These are phyloP conservation scores for Magnaporthiopsis incrustans DNA, from an alignment of 2,329 filamentous ascomycete species.

Conservation along the genomic window DNA sequence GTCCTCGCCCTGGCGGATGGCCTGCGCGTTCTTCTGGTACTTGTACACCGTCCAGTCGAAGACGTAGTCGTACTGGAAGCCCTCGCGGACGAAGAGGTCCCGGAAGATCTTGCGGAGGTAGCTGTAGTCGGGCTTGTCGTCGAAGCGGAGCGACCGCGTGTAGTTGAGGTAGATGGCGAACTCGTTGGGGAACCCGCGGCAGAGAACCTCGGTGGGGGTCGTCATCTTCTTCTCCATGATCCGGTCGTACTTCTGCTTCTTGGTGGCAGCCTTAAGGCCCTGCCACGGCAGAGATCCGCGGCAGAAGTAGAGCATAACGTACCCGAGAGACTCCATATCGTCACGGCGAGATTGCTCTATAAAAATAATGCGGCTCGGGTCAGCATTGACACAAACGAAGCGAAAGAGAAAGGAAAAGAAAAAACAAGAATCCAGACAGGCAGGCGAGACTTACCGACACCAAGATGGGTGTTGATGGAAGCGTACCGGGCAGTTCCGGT, in stretches of 20 bases:
- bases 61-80: constrained; percentile 99
- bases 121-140: constrained; percentile 99
- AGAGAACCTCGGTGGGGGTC: constrained; percentile 94
- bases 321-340: constrained; percentile 98
- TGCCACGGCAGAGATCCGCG: constrained; percentile 98
- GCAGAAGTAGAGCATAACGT: constrained; percentile 99
- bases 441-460: constrained; percentile 60
- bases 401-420: not conserved
- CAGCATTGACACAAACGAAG: not conserved
- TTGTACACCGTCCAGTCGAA: constrained; percentile 99
- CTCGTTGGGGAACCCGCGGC: constrained; percentile 98
- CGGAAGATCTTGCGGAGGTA: constrained; percentile 99
- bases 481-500: constrained; percentile 98
- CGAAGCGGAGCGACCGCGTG: constrained; percentile 94
- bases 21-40: constrained; percentile 98
- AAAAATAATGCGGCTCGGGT: not conserved
- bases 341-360: constrained; percentile 93
- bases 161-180: constrained; percentile 99
- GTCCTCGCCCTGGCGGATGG: constrained; percentile 83
- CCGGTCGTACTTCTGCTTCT: constrained; percentile 99
- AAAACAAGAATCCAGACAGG: not conserved
- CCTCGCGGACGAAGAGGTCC: constrained; percentile 95
- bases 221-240: constrained; percentile 99
- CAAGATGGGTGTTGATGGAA: constrained; percentile 96
- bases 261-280: constrained; percentile 94